phyloP scores from a whole-genome alignment of 805 yeast genomes.

The Candida fluviatilis region DNA sequence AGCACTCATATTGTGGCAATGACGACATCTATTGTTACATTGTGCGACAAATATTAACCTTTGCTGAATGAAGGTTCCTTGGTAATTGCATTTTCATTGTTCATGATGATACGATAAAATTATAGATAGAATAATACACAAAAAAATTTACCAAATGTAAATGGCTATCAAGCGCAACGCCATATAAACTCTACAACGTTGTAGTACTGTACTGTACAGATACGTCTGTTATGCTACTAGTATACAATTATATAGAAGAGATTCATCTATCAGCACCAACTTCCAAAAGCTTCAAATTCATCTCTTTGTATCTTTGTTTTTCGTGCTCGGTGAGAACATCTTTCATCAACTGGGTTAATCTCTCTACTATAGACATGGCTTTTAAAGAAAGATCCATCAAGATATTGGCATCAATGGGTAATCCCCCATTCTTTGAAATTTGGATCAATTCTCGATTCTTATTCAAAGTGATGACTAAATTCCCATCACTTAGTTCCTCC shows the following conservation, averaged over 20 bases:
- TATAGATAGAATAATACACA: neutral
- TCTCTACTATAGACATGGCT: slow-evolving; percentile 62
- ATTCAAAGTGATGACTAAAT: slow-evolving; percentile 79
- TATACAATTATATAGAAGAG: neutral
- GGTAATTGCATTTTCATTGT: neutral
- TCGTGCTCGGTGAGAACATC: slow-evolving; percentile 52
- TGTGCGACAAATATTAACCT: too few species aligned
- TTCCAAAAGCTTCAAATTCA: slow-evolving; percentile 30
- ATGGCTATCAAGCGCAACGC: too few species aligned
- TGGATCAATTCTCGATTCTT: slow-evolving; percentile 91
- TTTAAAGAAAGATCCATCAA: slow-evolving; percentile 64
- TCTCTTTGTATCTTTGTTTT: slow-evolving; percentile 36
- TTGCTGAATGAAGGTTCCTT: neutral
- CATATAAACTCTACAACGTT: too few species aligned
- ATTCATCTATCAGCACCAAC: slow-evolving; percentile 30
- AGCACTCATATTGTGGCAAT: neutral
- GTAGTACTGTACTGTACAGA: neutral
- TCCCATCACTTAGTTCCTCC: slow-evolving; percentile 72
- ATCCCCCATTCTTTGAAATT: slow-evolving; percentile 84
- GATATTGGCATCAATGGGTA: slow-evolving; percentile 69
- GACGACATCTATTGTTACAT: neutral
- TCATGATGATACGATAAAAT: neutral
- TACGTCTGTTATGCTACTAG: neutral
- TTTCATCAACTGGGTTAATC: slow-evolving; percentile 61
- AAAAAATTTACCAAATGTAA: too few species aligned